These are phyloP conservation scores for Thermomucor indicae-seudaticae DNA, from an alignment of 371 early-diverging fungal species.

Conservation along the genomic window DNA sequence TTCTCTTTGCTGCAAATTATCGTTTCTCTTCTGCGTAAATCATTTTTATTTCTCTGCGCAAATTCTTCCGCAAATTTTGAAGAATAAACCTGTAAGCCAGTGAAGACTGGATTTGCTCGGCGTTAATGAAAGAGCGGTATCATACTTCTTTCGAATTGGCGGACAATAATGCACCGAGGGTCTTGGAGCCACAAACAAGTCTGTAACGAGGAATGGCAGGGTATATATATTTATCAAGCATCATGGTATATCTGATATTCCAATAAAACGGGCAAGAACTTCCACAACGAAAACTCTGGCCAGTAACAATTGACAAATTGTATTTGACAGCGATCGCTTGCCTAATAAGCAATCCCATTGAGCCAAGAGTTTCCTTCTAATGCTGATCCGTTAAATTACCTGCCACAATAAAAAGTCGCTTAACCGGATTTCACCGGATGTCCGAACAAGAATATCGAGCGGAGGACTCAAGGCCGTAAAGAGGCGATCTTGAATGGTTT, in stretches of 20 bases:
- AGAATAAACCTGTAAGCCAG: too few relatives aligned
- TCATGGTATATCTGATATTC: conserved; percentile 66
- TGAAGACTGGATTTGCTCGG: too few relatives aligned
- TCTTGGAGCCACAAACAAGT: too few relatives aligned
- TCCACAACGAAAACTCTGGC: conserved; percentile 94
- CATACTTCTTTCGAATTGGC: too few relatives aligned
- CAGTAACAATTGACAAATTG: conserved; percentile 87
- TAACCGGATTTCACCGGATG: conserved; percentile 95
- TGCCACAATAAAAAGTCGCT: conserved; percentile 99
- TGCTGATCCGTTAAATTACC: conserved; percentile 22
- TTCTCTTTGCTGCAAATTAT: too few relatives aligned
- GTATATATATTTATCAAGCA: too few relatives aligned
- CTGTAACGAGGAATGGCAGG: too few relatives aligned
- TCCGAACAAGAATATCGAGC: conserved; percentile 94
- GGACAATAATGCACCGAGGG: too few relatives aligned
- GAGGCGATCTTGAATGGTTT: conserved; percentile 58
- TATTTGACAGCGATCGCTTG: conserved; percentile 66
- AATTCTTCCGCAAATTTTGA: too few relatives aligned
- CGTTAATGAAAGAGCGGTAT: too few relatives aligned
- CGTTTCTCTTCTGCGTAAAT: too few relatives aligned
- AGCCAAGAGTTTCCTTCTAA: neutral
- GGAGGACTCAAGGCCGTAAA: conserved; percentile 72
- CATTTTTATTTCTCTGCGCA: too few relatives aligned
- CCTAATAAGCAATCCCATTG: conserved; percentile 7
- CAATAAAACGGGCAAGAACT: conserved; percentile 77